phyloP scores from a whole-genome alignment of 2,329 filamentous ascomycete genomes.

The Alternaria panax region DNA sequence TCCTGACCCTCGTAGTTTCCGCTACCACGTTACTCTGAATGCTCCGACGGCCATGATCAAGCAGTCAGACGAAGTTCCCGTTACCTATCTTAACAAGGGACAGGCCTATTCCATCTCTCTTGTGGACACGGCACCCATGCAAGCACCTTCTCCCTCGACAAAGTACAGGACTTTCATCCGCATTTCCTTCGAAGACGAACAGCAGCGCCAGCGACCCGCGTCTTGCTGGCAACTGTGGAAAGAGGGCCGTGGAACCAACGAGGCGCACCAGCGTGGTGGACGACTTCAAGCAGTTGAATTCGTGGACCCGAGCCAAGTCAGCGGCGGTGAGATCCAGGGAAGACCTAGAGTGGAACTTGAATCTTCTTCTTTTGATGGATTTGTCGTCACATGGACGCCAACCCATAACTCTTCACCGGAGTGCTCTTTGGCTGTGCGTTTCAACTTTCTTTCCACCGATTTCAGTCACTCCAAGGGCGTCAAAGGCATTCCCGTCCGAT shows the following conservation, averaged over 20 bases:
- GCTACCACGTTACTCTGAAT: constrained; percentile 88
- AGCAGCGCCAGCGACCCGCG: constrained; percentile 83
- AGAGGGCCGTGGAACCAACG: constrained; percentile 92
- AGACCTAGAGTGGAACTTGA: constrained; percentile 59
- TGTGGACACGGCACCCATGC: constrained; percentile 73
- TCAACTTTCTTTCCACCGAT: constrained; percentile 98
- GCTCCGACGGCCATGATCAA: constrained; percentile 97
- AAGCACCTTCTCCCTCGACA: constrained; percentile 63
- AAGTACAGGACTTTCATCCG: constrained; percentile 90
- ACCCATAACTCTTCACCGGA: constrained; percentile 71
- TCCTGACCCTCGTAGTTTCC: constrained; percentile 66
- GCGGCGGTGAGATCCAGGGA: constrained; percentile 59
- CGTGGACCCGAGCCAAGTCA: constrained; percentile 70
- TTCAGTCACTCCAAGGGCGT: constrained; percentile 99
- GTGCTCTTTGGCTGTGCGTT: constrained; percentile 87
- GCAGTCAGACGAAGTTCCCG: constrained; percentile 85
- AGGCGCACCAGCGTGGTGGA: constrained; percentile 91
- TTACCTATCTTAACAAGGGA: constrained; percentile 98
- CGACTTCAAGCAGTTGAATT: constrained; percentile 95
- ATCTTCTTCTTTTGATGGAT: constrained; percentile 86
- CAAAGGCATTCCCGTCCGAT: constrained; percentile 91
- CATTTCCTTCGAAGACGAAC: constrained; percentile 96
- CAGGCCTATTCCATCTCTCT: constrained; percentile 91
- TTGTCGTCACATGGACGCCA: constrained; percentile 88
- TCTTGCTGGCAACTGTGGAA: constrained; percentile 95